These are phyloP conservation scores for Penicillium sp. DNA, from an alignment of 2,329 filamentous ascomycete species.

Conservation along the genomic window DNA sequence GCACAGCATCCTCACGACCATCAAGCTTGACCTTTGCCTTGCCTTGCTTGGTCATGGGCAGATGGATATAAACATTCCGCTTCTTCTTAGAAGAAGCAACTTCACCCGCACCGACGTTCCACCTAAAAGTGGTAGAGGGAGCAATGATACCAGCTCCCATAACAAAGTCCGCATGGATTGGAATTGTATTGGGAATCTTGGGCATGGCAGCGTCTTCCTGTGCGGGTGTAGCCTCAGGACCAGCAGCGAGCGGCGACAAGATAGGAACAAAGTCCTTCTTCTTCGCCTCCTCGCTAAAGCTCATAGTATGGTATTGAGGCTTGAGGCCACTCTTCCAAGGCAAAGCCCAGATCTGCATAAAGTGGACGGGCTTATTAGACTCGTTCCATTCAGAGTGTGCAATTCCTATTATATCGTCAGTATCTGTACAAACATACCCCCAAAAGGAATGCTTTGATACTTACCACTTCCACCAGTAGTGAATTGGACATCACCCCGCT, in stretches of 20 bases:
- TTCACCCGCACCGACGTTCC: slow-evolving; percentile 63
- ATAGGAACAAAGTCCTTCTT: slow-evolving; percentile 69
- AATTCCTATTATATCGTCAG: slow-evolving; percentile 50
- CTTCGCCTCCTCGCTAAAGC: slow-evolving; percentile 73
- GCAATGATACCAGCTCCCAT: slow-evolving; percentile 79
- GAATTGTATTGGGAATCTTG: slow-evolving; percentile 65
- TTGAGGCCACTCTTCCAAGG: slow-evolving; percentile 72
- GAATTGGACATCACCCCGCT: slow-evolving; percentile 82
- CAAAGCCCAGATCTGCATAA: slow-evolving; percentile 84
- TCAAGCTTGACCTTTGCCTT: slow-evolving; percentile 70
- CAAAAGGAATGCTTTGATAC: slow-evolving; percentile 3
- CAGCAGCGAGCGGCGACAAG: slow-evolving; percentile 70
- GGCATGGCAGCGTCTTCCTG: slow-evolving; percentile 67
- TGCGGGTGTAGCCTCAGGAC: slow-evolving; percentile 59
- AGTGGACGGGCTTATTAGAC: slow-evolving; percentile 70
- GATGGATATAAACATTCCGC: slow-evolving; percentile 74
- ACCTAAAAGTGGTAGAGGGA: slow-evolving; percentile 65
- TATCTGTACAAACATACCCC: neutral
- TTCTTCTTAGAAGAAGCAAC: slow-evolving; percentile 43
- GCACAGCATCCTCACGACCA: slow-evolving; percentile 63
- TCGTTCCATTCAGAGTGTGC: slow-evolving; percentile 83
- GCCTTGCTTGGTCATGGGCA: slow-evolving; percentile 75
- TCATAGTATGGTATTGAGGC: slow-evolving; percentile 73
- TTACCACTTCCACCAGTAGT: slow-evolving; percentile 77
- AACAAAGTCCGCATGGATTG: slow-evolving; percentile 78